Base-by-base conservation (phyloP, 805 yeast species). In the Blastobotrys mokoenaii region DNA sequence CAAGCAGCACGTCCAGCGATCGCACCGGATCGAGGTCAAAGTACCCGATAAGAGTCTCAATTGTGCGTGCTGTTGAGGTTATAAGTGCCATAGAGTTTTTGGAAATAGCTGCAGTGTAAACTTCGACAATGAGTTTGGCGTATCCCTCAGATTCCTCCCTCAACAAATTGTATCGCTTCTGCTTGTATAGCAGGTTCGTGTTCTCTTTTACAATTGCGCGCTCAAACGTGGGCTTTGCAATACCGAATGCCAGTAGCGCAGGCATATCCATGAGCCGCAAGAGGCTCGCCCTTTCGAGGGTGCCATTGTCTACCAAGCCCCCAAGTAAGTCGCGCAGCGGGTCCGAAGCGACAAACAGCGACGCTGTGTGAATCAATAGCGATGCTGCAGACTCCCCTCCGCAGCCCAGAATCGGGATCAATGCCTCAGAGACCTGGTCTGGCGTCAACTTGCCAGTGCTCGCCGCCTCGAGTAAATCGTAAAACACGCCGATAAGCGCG, bases 91-190 rank as follows among this genome's bases (percentile, higher is more conserved):
- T 18, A 4, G 15, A 25, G 7, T 73, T 61, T 45, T 73, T 71
- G 2, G 66, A 64, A 30, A 70, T 68, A 44, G 74, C 64, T 1
- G 77, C 69, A 2, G 62, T 50, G 44, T 66, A 60, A 10, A 82
- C 50, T 40, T 80, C 76, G 1, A 71, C 70, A 0, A 79, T 60
- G 29, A 84, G 65, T 52, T 78, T 80, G 10, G 94, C 63, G 62
- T 77, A 88, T 0, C 96, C 97, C 57, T 82, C 87, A 18, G 79
- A 67, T 49, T 83, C 83, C 60, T 89, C 96, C 41, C 79, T 76
- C 6, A 85, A 55, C 14, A 87, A 65, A 47, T 84, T 82, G 64
- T 69, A 86, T 51, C 80, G 77, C 56, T 71, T 71, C 48, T 77
- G 72, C 33, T 56, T 60, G 62, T 51, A 68, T 68, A 44, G 79